phyloP scores from a whole-genome alignment of 1,284 basidiomycete genomes.

The Gomphus bonarii region DNA sequence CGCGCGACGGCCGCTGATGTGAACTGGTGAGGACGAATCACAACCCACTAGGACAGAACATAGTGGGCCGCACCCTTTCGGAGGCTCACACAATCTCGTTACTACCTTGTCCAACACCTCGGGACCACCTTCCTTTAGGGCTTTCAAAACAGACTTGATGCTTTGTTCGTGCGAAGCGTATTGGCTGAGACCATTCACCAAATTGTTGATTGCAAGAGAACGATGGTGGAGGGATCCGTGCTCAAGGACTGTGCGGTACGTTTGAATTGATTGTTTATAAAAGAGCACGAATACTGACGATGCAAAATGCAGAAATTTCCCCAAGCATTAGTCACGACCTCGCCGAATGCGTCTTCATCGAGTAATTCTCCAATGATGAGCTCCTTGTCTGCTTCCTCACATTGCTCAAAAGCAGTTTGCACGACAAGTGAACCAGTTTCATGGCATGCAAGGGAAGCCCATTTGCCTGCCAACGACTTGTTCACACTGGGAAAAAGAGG shows the following conservation, averaged over 20 bases:
- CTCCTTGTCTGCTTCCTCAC: constrained; percentile 71
- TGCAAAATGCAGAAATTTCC: constrained; percentile 78
- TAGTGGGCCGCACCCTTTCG: constrained; percentile 44
- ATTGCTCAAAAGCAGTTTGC: constrained; percentile 77
- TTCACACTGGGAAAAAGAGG: constrained; percentile 46
- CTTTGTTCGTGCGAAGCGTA: constrained; percentile 74
- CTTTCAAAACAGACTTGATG: constrained; percentile 72
- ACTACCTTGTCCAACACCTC: constrained; percentile 62
- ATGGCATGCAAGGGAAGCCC: constrained; percentile 79
- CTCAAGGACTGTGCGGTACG: constrained; percentile 47
- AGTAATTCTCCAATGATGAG: constrained; percentile 72
- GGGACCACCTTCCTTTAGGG: constrained; percentile 70
- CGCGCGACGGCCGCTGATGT: constrained; percentile 54
- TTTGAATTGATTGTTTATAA: not conserved
- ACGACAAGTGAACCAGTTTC: constrained; percentile 79
- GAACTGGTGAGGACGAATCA: constrained; percentile 12
- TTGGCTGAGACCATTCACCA: constrained; percentile 60
- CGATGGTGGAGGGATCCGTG: constrained; percentile 67
- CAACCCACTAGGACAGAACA: not conserved
- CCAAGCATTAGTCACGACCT: constrained; percentile 80
- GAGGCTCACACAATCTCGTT: constrained; percentile 71
- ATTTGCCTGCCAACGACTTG: constrained; percentile 72
- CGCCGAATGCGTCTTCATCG: constrained; percentile 55
- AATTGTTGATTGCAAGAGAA: constrained; percentile 59
- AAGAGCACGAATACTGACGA: constrained; percentile 35